Base-by-base conservation (phyloP, 169 alveolate genomes). In the Babesia ovis region DNA sequence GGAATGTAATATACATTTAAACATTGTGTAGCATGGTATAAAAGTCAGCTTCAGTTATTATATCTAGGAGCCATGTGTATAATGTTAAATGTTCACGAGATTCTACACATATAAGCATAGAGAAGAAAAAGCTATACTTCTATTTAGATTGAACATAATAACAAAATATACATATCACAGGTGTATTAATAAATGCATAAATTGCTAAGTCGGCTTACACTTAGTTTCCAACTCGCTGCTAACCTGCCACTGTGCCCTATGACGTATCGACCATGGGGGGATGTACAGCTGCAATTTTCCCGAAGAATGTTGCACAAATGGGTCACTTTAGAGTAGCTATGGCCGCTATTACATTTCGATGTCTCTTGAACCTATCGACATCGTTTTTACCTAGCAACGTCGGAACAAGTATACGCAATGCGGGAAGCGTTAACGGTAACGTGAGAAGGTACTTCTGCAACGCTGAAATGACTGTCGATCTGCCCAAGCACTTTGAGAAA, bases 401-500 rank as follows among this genome's bases (percentile, higher is more conserved):
- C 20, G 56, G 20, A 48, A 6, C 56, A 6, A 12, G 32, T 18
- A 48, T 48, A 48, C 20, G 56, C 20, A 6, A 48, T 8, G 27
- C 56, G 14, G 27, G 56, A 18, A 20, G 56, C 5, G 25, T 12
- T 23, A 11, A 34, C 37, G 8, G 27, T 43, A 31, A 31, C 22
- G n/a, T 51, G 20, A 64, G 34, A 1, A 29, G 74, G 25, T 64
- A 18, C 27, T 64, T 31, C 51, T 22, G 54, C 23, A 16, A 1
- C 20, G 68, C 43, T 4, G 42, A 32, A 22, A 55, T 54, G 66
- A 68, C 58, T 5, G 62, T 29, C 12, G 68, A 53, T 41, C 12
- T 81, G n/a, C 84, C 85, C 0, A 51, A 61, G 20, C 48, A 53
- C 61, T 70, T 58, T 42, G 53, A 50, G 55, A 20, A 46, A 23